Conservation (phyloP, 2,329 filamentous ascomycete genomes). For the Malbranchea cinnamomea region DNA sequence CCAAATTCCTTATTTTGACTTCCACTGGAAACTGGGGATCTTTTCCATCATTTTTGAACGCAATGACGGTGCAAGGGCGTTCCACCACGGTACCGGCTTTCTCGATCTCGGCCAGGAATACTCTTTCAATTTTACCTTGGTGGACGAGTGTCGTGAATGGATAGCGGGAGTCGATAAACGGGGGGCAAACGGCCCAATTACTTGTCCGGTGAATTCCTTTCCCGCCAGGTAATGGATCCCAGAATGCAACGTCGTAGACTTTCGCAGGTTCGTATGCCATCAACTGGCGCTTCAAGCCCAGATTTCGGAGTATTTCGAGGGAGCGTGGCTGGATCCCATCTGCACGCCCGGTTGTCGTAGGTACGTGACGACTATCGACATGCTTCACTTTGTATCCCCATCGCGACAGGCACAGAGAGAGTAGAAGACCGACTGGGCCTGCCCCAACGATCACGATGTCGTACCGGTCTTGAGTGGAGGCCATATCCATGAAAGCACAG, state of each 20-base stretch:
- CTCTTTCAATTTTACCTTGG: slow-evolving; percentile 57
- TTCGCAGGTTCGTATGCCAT: slow-evolving; percentile 51
- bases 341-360: slow-evolving; percentile 29
- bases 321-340: slow-evolving; percentile 31
- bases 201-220: slow-evolving; percentile 46
- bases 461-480: slow-evolving; percentile 32
- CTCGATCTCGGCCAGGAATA: slow-evolving; percentile 50
- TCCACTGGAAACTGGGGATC: slow-evolving; percentile 50
- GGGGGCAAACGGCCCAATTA: slow-evolving; percentile 75
- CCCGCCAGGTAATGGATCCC: slow-evolving; percentile 39
- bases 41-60: slow-evolving; percentile 49
- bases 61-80: slow-evolving; percentile 46
- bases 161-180: slow-evolving; percentile 54
- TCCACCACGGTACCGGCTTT: slow-evolving; percentile 43
- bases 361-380: slow-evolving; percentile 33
- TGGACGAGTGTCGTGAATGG: slow-evolving; percentile 58
- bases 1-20: slow-evolving; percentile 41
- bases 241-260: slow-evolving; percentile 59
- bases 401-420: slow-evolving; percentile 74
- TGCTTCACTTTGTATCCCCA: slow-evolving; percentile 95
- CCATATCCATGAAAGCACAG: background rate
- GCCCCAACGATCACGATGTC: slow-evolving; percentile 75
- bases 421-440: slow-evolving; percentile 73
- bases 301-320: slow-evolving; percentile 28
- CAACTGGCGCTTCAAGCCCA: slow-evolving; percentile 27